A percentile compares a stretch with the other conserved stretches of the same genome.
phyloP scores from a whole-genome alignment of 2,329 filamentous ascomycete species.

The Colletotrichum viniferum region DNA sequence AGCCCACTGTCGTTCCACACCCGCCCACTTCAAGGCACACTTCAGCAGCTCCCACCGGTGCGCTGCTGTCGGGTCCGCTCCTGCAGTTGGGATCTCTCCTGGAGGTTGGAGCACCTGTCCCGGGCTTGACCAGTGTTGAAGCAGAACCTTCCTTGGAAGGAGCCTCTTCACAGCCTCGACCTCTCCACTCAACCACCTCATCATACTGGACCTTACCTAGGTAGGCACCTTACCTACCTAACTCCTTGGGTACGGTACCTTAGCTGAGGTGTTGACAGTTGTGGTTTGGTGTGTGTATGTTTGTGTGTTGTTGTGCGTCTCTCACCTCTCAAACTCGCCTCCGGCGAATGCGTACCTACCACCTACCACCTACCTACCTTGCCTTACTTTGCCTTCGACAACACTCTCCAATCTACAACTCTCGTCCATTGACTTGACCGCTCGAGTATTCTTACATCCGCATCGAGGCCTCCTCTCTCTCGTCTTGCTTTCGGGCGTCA shows the following conservation, averaged over 20 bases:
- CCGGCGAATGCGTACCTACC: neutral
- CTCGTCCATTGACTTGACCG: neutral
- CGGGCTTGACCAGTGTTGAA: neutral
- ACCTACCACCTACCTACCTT: neutral
- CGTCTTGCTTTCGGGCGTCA: neutral
- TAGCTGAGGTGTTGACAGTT: neutral
- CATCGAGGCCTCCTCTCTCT: neutral
- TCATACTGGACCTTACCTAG: neutral
- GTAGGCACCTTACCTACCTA: neutral
- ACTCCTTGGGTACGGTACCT: neutral
- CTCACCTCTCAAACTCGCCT: neutral
- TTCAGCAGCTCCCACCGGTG: neutral
- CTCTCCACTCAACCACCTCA: constrained; percentile 11
- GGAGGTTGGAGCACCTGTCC: neutral
- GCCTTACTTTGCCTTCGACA: neutral
- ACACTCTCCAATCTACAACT: neutral
- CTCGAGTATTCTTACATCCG: neutral
- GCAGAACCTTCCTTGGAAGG: neutral
- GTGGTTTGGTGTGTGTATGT: neutral
- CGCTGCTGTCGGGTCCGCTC: neutral
- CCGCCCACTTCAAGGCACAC: neutral
- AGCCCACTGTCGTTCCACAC: neutral
- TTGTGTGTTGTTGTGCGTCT: neutral
- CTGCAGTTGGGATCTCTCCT: neutral
- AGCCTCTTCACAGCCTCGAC: constrained; percentile 5